phyloP scores from a whole-genome alignment of 2,329 filamentous ascomycete genomes.

The Verruconis gallopava region DNA sequence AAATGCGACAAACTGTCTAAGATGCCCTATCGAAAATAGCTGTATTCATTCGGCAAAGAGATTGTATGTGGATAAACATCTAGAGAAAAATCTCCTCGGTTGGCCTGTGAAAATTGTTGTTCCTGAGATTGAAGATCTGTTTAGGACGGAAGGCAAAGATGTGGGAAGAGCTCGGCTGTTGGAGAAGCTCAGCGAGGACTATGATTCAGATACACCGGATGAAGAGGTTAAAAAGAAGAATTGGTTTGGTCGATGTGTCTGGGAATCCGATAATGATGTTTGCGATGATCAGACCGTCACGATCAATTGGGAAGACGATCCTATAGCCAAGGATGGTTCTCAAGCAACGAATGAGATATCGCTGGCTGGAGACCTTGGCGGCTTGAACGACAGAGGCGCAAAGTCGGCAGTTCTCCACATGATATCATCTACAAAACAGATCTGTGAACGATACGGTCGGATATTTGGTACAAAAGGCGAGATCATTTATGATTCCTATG shows the following conservation, averaged over 20 bases:
- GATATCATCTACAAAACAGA: slow-evolving; percentile 77
- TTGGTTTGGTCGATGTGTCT: slow-evolving; percentile 93
- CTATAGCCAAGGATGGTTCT: slow-evolving; percentile 16
- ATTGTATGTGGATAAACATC: slow-evolving; percentile 60
- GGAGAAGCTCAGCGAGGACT: slow-evolving; percentile 39
- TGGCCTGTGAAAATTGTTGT: slow-evolving; percentile 89
- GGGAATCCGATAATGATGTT: slow-evolving; percentile 84
- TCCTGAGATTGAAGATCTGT: slow-evolving; percentile 76
- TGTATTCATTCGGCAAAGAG: slow-evolving; percentile 80
- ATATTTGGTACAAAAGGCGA: slow-evolving; percentile 83
- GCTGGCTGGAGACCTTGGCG: slow-evolving; percentile 3
- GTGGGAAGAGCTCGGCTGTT: slow-evolving; percentile 41
- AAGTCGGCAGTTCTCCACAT: slow-evolving; percentile 91
- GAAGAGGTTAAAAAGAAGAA: slow-evolving; percentile 36
- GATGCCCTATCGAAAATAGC: slow-evolving; percentile 57
- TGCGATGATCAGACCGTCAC: slow-evolving; percentile 87
- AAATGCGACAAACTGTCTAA: slow-evolving; percentile 71
- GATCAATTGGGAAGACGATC: slow-evolving; percentile 71
- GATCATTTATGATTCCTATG: slow-evolving; percentile 68
- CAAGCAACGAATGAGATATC: slow-evolving; percentile 11
- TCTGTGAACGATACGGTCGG: slow-evolving; percentile 73
- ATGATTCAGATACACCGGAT: slow-evolving; percentile 40
- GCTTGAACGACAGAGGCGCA: slow-evolving; percentile 39
- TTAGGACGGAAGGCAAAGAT: slow-evolving; percentile 30
- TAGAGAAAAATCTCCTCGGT: slow-evolving; percentile 51